phyloP scores from a whole-genome alignment of 768 basidiomycete genomes.

The Hemileccinum impolitum region DNA sequence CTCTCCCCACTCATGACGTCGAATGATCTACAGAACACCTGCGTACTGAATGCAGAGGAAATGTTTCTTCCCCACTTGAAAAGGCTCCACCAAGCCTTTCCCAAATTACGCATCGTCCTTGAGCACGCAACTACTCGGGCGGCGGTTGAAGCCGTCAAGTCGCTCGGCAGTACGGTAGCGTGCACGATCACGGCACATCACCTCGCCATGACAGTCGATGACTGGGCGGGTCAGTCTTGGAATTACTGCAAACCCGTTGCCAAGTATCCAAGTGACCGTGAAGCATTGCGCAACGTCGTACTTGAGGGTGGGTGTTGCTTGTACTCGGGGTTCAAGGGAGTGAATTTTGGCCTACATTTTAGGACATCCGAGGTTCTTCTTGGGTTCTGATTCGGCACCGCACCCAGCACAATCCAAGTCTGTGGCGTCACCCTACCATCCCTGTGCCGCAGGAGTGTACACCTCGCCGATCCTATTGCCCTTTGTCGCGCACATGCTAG shows the following conservation, averaged over 20 bases:
- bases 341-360: background rate
- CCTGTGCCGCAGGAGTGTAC: constrained; percentile 95
- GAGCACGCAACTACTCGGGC: constrained; percentile 95
- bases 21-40: constrained; percentile 60
- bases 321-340: background rate
- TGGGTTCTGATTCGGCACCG: constrained; percentile 96
- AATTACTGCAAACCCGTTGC: constrained; percentile 98
- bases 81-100: constrained; percentile 80
- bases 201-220: constrained; percentile 88
- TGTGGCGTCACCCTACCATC: constrained; percentile 60
- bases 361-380: constrained; percentile 95
- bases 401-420: constrained; percentile 73
- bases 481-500: constrained; percentile 82
- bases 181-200: constrained; percentile 99
- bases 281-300: constrained; percentile 76
- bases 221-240: constrained; percentile 94
- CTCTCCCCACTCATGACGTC: background rate
- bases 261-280: constrained; percentile 89
- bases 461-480: constrained; percentile 92
- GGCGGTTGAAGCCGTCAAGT: constrained; percentile 83
- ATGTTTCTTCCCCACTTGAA: constrained; percentile 85
- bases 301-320: constrained; percentile 52
- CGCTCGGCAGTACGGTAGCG: constrained; percentile 76
- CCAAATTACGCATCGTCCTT: constrained; percentile 88
- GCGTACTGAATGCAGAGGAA: constrained; percentile 90